Base-by-base conservation (phyloP, 2,329 filamentous ascomycete species). In the Elsinoe arachidis region DNA sequence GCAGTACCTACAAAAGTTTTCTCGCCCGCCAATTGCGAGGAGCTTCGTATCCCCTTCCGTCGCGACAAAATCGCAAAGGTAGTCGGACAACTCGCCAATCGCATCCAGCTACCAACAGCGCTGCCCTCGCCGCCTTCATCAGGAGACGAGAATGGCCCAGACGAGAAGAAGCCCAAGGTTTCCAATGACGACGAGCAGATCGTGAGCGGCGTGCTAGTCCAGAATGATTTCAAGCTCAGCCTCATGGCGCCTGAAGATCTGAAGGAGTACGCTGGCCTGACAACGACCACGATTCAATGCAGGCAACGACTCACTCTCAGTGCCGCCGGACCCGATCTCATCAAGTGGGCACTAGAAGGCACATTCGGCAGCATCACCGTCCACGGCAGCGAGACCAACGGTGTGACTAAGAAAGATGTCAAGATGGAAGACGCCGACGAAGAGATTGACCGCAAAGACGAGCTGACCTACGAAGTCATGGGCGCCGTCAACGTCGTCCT, bases 161-260 rank as follows among this genome's bases (percentile, higher is more conserved):
- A 59, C 3, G 63, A 63, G 58, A 65, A 59, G 63, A 68, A 39
- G 63, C 61, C 30, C 66, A 68, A 37, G 58, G 60, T 62, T 61
- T 19, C 61, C 62, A 61, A 80, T 57, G 78, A 95, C 35, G 83
- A 69, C 26, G 63, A 73, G 1, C 77, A 81, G 57, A 77, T 97
- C 43, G 82, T 99, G 64, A 88, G 86, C 0, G 93, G 93, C 26
- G 93, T 99, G 0, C 79, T 99, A 14, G 91, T 99, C 6, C 92
- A 97, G 65, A 97, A 95, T 69, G 93, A 96, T 70, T 97, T 99
- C 72, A 96, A 97, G 71, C 83, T 99, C 68, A 95, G 88, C 0
- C 78, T 99, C 34, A 97, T 99, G 92, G 91, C 91, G 0, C 91
- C 93, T 0, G 93, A 97, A 65, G 93, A 99, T 69, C 78, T 99